These are phyloP conservation scores for Leccinum subrobustum DNA, from an alignment of 1,284 basidiomycete species.

Conservation along the genomic window DNA sequence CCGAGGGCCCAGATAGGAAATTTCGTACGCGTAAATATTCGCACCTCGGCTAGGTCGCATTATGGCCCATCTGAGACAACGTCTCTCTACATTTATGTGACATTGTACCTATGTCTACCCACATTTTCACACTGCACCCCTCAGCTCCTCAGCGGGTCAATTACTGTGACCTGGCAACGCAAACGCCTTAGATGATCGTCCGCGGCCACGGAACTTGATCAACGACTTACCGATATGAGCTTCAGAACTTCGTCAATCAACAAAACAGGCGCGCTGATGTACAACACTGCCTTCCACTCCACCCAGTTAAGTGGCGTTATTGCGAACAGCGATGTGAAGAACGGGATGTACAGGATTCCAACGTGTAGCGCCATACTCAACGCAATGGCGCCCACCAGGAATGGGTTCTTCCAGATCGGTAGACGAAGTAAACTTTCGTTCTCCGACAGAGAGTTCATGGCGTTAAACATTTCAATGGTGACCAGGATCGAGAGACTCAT, in stretches of 20 bases:
- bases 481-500: conserved; percentile 95
- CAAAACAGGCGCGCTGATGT: conserved; percentile 86
- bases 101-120: background rate
- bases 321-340: conserved; percentile 89
- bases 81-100: background rate
- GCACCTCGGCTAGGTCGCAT: background rate
- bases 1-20: background rate
- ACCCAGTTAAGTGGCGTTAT: conserved; percentile 89
- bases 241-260: conserved; percentile 92
- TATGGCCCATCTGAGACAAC: background rate
- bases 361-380: conserved; percentile 92
- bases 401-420: conserved; percentile 92
- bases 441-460: conserved; percentile 98
- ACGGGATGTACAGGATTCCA: conserved; percentile 92
- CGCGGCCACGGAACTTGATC: background rate
- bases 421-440: conserved; percentile 90
- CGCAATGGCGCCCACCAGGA: conserved; percentile 84
- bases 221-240: conserved; percentile 64
- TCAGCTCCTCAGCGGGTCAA: conserved; percentile 34
- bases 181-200: conserved; percentile 5
- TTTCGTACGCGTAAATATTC: background rate
- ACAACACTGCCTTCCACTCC: conserved; percentile 96
- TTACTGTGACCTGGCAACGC: conserved; percentile 34
- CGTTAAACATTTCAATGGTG: conserved; percentile 98
- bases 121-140: background rate